phyloP scores from a whole-genome alignment of 441 rosid species.

The Omphalea diandra region DNA sequence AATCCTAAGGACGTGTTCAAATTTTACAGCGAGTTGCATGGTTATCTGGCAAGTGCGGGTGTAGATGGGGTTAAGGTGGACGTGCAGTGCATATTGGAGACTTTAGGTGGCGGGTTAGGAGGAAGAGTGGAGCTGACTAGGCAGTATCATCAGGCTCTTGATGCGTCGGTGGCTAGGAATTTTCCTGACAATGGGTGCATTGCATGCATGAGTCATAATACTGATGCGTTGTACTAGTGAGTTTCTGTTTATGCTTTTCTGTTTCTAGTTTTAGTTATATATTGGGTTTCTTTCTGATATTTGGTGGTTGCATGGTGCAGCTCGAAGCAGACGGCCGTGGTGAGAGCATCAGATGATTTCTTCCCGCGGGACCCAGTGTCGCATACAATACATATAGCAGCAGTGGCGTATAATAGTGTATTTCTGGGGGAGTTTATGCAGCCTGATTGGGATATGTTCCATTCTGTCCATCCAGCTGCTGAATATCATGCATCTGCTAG shows the following conservation, averaged over 20 bases:
- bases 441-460: slow-evolving; percentile 99
- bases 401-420: slow-evolving; percentile 82
- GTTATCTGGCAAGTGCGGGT: slow-evolving; percentile 76
- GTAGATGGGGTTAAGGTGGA: slow-evolving; percentile 96
- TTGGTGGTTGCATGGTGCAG: slow-evolving; percentile 35
- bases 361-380: slow-evolving; percentile 87
- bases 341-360: slow-evolving; percentile 94
- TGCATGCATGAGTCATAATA: slow-evolving; percentile 95
- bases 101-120: slow-evolving; percentile 81
- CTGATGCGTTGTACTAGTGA: slow-evolving; percentile 90
- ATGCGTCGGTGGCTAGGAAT: slow-evolving; percentile 68
- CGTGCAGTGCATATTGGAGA: slow-evolving; percentile 84
- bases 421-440: slow-evolving; percentile 89
- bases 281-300: slow-evolving; percentile 11
- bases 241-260: neutral
- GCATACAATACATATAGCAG: slow-evolving; percentile 87
- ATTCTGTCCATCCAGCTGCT: slow-evolving; percentile 81
- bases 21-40: slow-evolving; percentile 74
- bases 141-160: slow-evolving; percentile 90
- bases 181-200: slow-evolving; percentile 89
- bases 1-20: slow-evolving; percentile 64
- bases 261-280: neutral
- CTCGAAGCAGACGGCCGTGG: slow-evolving; percentile 84
- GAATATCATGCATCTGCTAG: slow-evolving; percentile 93
- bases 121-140: slow-evolving; percentile 79